These are phyloP conservation scores for Ustilago bromivora DNA, from an alignment of 1,284 basidiomycete genomes.

Conservation along the genomic window DNA sequence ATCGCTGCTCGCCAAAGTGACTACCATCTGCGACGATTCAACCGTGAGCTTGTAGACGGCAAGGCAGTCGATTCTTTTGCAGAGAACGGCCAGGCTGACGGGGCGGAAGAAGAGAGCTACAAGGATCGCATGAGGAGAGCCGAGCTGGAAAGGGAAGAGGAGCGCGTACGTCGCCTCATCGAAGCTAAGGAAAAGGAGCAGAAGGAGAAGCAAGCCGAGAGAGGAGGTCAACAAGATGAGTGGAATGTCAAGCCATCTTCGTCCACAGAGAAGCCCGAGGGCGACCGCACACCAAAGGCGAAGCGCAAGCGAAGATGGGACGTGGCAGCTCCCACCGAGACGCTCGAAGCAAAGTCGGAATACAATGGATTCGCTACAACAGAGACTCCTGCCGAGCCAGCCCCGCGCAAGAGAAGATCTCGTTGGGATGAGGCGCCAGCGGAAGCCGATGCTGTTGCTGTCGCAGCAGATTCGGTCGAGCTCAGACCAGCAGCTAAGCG, in stretches of 20 bases:
- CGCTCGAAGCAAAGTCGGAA: conserved; percentile 71
- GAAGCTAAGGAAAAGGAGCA: conserved; percentile 85
- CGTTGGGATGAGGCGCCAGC: conserved; percentile 87
- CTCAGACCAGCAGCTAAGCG: conserved; percentile 71
- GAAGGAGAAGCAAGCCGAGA: conserved; percentile 71
- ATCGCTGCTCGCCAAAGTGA: conserved; percentile 93
- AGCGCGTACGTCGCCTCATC: conserved; percentile 83
- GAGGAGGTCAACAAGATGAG: conserved; percentile 66
- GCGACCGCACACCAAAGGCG: conserved; percentile 74
- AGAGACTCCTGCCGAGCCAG: conserved; percentile 38
- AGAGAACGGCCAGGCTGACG: conserved; percentile 73
- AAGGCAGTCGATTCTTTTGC: conserved; percentile 68
- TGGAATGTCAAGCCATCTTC: conserved; percentile 38
- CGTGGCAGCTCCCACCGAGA: conserved; percentile 75
- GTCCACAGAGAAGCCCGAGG: conserved; percentile 15
- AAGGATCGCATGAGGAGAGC: conserved; percentile 95
- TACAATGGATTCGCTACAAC: conserved; percentile 9
- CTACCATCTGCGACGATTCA: conserved; percentile 92
- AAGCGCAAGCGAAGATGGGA: conserved; percentile 92
- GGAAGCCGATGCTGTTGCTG: conserved; percentile 71
- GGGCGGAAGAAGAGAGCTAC: conserved; percentile 78
- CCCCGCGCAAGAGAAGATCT: conserved; percentile 89
- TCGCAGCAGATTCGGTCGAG: conserved; percentile 76
- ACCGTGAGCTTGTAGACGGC: conserved; percentile 58
- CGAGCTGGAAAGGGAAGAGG: conserved; percentile 92